Evolutionary conservation across 2,329 filamentous ascomycete genomes (phyloP).

Genomic region (Ophiostoma novo-ulmi): DNA sequence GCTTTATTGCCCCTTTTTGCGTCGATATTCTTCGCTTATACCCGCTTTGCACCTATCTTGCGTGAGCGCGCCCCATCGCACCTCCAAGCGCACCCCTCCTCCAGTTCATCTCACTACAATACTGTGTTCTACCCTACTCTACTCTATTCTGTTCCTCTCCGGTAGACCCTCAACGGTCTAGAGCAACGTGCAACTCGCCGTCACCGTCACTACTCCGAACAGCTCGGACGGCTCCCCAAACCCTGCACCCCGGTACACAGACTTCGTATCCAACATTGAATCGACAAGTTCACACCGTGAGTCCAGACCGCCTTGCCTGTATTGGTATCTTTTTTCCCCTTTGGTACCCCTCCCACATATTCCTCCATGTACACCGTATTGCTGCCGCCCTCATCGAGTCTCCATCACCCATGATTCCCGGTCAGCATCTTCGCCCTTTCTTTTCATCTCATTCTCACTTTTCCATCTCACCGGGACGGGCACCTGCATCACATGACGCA

Average conservation of each 20-base stretch:
- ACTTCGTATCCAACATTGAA: neutral
- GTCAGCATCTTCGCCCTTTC: neutral
- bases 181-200: neutral
- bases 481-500: conserved; percentile 6
- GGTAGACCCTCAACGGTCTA: neutral
- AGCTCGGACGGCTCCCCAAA: neutral
- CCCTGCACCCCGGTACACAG: neutral
- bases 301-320: conserved; percentile 9
- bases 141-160: neutral
- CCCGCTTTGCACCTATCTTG: neutral
- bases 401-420: neutral
- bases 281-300: neutral
- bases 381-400: neutral
- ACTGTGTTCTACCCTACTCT: neutral
- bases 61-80: neutral
- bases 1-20: neutral
- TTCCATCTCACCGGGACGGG: conserved; percentile 4
- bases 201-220: neutral
- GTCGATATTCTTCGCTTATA: neutral
- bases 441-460: neutral
- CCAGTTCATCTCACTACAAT: neutral
- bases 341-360: neutral
- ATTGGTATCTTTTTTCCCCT: neutral
- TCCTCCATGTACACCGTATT: neutral
- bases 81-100: neutral